Evolutionary conservation across 2,329 filamentous ascomycete species (phyloP), one percentile per base, ranked within the genome.

Genomic region (Waltergamsia citrina): DNA sequence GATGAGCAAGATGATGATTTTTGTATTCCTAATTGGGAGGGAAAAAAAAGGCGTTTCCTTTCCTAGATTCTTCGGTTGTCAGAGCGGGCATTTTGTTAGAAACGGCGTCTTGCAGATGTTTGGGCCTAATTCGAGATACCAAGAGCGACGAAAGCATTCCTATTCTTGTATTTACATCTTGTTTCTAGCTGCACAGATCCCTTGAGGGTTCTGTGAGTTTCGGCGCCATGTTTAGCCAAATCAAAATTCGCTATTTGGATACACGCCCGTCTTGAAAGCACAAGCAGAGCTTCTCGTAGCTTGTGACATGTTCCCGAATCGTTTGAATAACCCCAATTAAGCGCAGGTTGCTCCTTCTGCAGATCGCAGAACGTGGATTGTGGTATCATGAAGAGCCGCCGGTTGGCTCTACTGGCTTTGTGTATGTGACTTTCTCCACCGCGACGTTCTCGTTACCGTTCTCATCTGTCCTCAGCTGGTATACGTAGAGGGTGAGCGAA

Each of bases 401-500:
- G 32, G 67, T 63, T 22, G 74, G 69, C 45, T 77, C 71, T 36
- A 78, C 74, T 25, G 79, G 80, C 64, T 87, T 88, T 48, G 83
- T 84, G 57, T 84, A 90, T 33, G 84, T 87, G 41, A 90, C 82
- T 65, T 90, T 90, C 57, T 90, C 84, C 27, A 90, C 84, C 12
- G 80, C 81, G 29, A 90, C 83, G 39, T 80, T 86, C 57, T 88
- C 83, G 23, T 74, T 74, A 12, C 84, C 84, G 44, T 83, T 79
- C 37, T 74, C 78, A 47, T 86, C 82, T 52, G 81, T 86, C 54
- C 80, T 75, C 50, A 88, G 59, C 56, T 88, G 83, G 55, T 96
- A 96, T 34, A 96, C 90, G 57, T 96, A 96, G 32, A 96, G 70
- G 39, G 93, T 93, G 44, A 96, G 72, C 12, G 93, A 93, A 54